A percentile compares a stretch with the other conserved stretches of the same genome.
These are phyloP conservation scores for Erythrophleum ivorense DNA, from an alignment of 331 rosid genomes.

Conservation along the genomic window DNA sequence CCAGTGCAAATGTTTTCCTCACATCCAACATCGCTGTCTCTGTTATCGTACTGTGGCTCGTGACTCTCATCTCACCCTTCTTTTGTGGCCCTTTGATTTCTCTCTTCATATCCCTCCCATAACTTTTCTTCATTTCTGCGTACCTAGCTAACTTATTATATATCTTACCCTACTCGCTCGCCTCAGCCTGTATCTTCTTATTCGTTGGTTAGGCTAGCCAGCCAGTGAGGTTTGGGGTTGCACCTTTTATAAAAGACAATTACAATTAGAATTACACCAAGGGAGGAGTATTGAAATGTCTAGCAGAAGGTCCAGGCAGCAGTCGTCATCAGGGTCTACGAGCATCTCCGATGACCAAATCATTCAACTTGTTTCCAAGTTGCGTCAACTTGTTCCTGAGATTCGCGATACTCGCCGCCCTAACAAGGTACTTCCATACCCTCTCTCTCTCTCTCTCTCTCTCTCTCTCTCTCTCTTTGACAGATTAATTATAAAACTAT, in stretches of 20 bases:
- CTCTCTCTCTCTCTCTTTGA: not conserved
- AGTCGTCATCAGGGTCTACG: slow-evolving; percentile 19
- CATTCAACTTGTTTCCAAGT: slow-evolving; percentile 21
- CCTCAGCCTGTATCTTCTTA: not conserved
- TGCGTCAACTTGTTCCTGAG: slow-evolving; percentile 34
- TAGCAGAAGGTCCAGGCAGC: slow-evolving; percentile 26
- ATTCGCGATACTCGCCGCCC: slow-evolving; percentile 29
- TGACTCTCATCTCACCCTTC: not conserved
- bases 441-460: not conserved
- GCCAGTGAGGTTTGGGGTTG: no score
- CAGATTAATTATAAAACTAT: not conserved
- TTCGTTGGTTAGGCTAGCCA: no score
- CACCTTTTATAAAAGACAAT: no score
- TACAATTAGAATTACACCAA: no score
- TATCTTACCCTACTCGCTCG: not conserved
- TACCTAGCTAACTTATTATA: not conserved
- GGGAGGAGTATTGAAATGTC: not conserved
- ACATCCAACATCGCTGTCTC: slow-evolving; percentile 16
- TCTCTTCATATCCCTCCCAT: not conserved
- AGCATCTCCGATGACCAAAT: slow-evolving; percentile 28
- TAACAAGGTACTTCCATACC: not conserved
- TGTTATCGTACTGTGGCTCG: not conserved
- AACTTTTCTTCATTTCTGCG: not conserved
- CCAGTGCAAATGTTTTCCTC: slow-evolving; percentile 10
- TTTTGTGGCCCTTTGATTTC: slow-evolving; percentile 3